Conservation (phyloP, 164 flowering plant genomes). For the Berberis thunbergii region DNA sequence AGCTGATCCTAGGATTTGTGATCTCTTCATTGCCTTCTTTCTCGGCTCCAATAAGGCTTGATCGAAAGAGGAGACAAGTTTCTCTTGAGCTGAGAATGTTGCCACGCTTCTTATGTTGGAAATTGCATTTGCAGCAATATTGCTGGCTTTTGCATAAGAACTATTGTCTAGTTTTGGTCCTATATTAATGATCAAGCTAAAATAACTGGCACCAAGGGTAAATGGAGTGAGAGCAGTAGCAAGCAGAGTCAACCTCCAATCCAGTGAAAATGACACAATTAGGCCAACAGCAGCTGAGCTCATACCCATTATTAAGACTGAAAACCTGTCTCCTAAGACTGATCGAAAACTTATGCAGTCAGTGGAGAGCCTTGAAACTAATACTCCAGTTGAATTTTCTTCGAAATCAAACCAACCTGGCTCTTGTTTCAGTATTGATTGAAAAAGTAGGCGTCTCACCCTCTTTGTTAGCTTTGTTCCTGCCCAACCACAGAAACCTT, state of each 20-base stretch:
- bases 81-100: slow-evolving; percentile 59
- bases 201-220: slow-evolving; percentile 71
- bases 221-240: slow-evolving; percentile 59
- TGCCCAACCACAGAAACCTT: slow-evolving; percentile 75
- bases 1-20: slow-evolving; percentile 56
- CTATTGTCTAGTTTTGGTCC: slow-evolving; percentile 56
- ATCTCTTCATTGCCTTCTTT: slow-evolving; percentile 32
- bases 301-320: slow-evolving; percentile 58
- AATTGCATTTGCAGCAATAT: slow-evolving; percentile 61
- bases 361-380: slow-evolving; percentile 48
- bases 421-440: slow-evolving; percentile 56
- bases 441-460: slow-evolving; percentile 42
- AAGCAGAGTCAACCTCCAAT: slow-evolving; percentile 47
- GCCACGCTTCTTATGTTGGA: slow-evolving; percentile 60
- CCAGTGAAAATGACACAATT: slow-evolving; percentile 25
- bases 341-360: slow-evolving; percentile 52
- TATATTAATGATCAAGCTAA: slow-evolving; percentile 52
- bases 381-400: slow-evolving; percentile 56
- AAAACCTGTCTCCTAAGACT: slow-evolving; percentile 53
- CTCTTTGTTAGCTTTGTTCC: slow-evolving; percentile 60
- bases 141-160: slow-evolving; percentile 62
- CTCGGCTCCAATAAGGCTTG: slow-evolving; percentile 45
- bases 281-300: slow-evolving; percentile 61
- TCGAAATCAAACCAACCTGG: slow-evolving; percentile 74
- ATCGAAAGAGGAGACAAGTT: slow-evolving; percentile 44